A percentile compares a stretch with the other conserved stretches of the same genome.
Evolutionary conservation across 257 asterid species (phyloP).

Genomic region (Cynanchum wilfordii): DNA sequence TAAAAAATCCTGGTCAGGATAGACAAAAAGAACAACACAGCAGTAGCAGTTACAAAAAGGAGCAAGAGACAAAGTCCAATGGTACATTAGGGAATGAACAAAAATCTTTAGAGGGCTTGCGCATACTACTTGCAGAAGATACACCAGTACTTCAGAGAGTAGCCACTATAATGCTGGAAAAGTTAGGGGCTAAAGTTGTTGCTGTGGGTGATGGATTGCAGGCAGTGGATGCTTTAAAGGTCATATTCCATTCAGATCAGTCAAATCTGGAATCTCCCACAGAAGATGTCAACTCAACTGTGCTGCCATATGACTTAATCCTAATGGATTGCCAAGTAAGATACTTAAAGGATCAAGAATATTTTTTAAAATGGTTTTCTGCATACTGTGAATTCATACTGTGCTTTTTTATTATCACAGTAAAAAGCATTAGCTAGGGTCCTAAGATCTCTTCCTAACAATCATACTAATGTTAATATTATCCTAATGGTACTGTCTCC

Average conservation of each 20-base stretch:
- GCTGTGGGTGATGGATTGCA: conserved; percentile 89
- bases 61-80: conserved; percentile 19
- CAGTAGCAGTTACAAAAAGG: conserved; percentile 15
- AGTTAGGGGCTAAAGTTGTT: conserved; percentile 71
- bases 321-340: conserved; percentile 97
- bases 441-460: background rate
- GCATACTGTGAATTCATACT: background rate
- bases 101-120: conserved; percentile 53
- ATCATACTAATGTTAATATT: background rate
- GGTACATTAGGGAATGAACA: conserved; percentile 27
- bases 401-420: background rate
- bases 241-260: conserved; percentile 21
- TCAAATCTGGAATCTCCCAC: conserved; percentile 14
- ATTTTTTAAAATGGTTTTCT: background rate
- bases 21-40: conserved; percentile 16
- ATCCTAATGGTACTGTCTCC: background rate
- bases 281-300: conserved; percentile 22
- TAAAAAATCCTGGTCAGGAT: conserved; percentile 15
- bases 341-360: background rate
- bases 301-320: conserved; percentile 61
- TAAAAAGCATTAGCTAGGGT: background rate
- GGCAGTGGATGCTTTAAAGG: conserved; percentile 61
- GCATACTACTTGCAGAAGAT: conserved; percentile 85
- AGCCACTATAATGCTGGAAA: conserved; percentile 89
- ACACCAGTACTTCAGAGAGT: conserved; percentile 86